phyloP scores from a whole-genome alignment of 2,329 filamentous ascomycete species.

The Blastomyces emzantsi region DNA sequence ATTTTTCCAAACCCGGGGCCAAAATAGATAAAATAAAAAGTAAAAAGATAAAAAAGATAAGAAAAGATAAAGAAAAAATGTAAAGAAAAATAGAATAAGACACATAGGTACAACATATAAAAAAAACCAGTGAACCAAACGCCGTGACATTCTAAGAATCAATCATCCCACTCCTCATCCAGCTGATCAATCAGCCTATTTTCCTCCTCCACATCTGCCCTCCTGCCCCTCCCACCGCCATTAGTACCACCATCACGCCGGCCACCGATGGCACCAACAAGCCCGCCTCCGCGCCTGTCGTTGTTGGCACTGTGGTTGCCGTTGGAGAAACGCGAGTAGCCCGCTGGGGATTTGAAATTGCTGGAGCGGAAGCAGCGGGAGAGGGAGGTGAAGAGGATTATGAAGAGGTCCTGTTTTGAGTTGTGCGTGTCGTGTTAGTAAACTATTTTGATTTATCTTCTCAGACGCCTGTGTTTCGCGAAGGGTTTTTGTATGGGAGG shows the following conservation, averaged over 20 bases:
- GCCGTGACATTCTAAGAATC: background rate
- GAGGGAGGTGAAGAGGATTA: conserved; percentile 40
- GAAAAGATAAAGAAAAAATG: too few species aligned
- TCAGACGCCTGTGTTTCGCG: conserved; percentile 2
- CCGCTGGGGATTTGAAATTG: conserved; percentile 21
- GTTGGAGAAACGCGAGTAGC: conserved; percentile 27
- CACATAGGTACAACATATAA: background rate
- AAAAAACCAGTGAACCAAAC: background rate
- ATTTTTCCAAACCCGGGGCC: too few species aligned
- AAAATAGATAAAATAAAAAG: too few species aligned
- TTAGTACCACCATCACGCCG: conserved; percentile 14
- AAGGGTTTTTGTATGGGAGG: conserved; percentile 3
- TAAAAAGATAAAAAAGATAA: too few species aligned
- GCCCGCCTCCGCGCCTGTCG: conserved; percentile 20
- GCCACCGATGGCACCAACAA: conserved; percentile 31
- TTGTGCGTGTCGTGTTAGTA: background rate
- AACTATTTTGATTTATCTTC: background rate
- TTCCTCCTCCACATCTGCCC: conserved; percentile 60
- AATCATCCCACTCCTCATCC: conserved; percentile 94
- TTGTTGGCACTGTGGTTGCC: conserved; percentile 19
- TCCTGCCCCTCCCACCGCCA: conserved; percentile 28
- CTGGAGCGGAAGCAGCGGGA: conserved; percentile 30
- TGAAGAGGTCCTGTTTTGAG: conserved; percentile 35
- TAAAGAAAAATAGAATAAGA: too few species aligned
- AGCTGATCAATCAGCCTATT: conserved; percentile 91